These are phyloP conservation scores for Crucibulum laeve DNA, from an alignment of 768 basidiomycete species.

Conservation along the genomic window DNA sequence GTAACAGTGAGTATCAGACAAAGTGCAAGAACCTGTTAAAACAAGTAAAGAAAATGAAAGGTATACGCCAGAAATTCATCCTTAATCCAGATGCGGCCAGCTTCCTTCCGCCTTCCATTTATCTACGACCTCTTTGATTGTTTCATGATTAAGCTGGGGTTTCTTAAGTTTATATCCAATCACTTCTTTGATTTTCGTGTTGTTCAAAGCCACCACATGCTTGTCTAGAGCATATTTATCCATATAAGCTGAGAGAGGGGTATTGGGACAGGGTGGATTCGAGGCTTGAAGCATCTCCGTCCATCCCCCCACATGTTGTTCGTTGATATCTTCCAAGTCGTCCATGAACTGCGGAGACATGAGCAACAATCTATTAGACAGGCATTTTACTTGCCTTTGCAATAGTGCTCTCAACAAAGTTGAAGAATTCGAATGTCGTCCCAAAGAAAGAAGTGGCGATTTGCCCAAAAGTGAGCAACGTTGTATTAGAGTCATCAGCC, in stretches of 20 bases:
- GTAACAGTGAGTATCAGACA: too few relatives aligned
- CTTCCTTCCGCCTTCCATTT: conserved; percentile 75
- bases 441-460: conserved; percentile 69
- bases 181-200: conserved; percentile 70
- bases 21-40: too few relatives aligned
- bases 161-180: conserved; percentile 62
- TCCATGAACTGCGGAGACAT: conserved; percentile 48
- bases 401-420: conserved; percentile 58
- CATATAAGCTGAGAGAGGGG: conserved; percentile 77
- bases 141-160: conserved; percentile 59
- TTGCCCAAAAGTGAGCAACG: conserved; percentile 61
- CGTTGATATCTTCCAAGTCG: conserved; percentile 83
- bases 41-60: too few relatives aligned
- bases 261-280: conserved; percentile 65
- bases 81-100: conserved; percentile 42
- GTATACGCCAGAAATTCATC: too few relatives aligned
- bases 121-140: conserved; percentile 66
- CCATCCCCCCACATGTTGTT: conserved; percentile 79
- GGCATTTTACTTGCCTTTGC: conserved; percentile 50
- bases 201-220: conserved; percentile 63
- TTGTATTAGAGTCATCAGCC: conserved; percentile 76
- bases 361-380: neutral
- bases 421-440: conserved; percentile 80
- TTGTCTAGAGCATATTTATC: conserved; percentile 69
- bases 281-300: conserved; percentile 74